Conservation (phyloP, 306 rosid genomes). For the Cucurbita ficifolia region DNA sequence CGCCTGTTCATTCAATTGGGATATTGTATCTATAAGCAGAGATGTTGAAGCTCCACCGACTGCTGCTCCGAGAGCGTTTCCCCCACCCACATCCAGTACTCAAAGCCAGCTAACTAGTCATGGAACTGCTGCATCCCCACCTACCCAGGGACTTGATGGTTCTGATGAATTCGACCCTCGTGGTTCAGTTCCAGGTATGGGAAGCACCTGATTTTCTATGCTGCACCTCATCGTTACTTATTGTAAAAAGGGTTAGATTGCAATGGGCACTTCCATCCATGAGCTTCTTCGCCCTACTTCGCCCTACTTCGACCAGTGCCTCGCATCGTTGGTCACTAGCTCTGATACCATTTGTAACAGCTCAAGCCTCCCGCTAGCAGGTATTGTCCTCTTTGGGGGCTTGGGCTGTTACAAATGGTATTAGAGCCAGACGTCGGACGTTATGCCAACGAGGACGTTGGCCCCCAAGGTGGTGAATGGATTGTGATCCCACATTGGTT, state of each 20-base stretch:
- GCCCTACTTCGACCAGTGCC: too few species aligned
- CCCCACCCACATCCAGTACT: slow-evolving; percentile 29
- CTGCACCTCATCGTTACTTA: not conserved
- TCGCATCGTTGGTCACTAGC: too few species aligned
- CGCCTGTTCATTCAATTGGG: not conserved
- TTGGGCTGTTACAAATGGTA: too few species aligned
- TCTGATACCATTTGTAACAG: too few species aligned
- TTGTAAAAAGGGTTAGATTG: not conserved
- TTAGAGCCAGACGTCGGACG: too few species aligned
- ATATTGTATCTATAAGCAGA: slow-evolving; percentile 30
- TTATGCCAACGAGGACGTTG: too few species aligned
- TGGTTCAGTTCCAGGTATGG: slow-evolving; percentile 44
- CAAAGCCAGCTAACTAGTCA: slow-evolving; percentile 30
- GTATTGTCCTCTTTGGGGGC: too few species aligned
- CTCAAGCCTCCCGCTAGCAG: too few species aligned
- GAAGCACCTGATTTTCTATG: not conserved
- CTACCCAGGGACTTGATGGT: slow-evolving; percentile 30
- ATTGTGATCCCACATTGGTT: too few species aligned
- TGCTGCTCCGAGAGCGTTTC: slow-evolving; percentile 49
- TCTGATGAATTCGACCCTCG: slow-evolving; percentile 96
- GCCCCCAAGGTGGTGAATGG: too few species aligned
- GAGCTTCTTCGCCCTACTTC: too few species aligned
- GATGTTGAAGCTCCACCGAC: slow-evolving; percentile 42
- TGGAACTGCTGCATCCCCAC: slow-evolving; percentile 23
- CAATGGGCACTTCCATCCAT: not conserved